phyloP scores from a whole-genome alignment of 2,329 filamentous ascomycete species.

The Aurifilum marmelostoma region DNA sequence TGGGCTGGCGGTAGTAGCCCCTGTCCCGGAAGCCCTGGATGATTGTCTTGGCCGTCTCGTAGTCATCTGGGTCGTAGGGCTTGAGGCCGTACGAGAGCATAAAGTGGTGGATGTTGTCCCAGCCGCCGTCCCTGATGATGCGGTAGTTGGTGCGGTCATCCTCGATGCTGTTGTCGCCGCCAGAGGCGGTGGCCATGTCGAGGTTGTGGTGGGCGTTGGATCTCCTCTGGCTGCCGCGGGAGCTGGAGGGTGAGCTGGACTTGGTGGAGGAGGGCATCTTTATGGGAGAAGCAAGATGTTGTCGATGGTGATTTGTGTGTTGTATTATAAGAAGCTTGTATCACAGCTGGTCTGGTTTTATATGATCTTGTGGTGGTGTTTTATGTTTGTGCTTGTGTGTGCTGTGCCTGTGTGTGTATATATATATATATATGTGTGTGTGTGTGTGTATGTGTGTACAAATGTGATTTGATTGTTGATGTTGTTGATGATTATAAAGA shows the following conservation, averaged over 20 bases:
- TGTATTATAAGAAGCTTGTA: neutral
- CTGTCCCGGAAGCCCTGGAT: constrained; percentile 29
- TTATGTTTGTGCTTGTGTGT: neutral
- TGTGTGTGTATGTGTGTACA: neutral
- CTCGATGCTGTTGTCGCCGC: constrained; percentile 16
- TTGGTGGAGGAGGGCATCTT: constrained; percentile 28
- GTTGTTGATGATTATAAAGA: neutral
- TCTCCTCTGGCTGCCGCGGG: constrained; percentile 24
- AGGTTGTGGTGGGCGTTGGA: constrained; percentile 29
- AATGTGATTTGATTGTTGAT: neutral
- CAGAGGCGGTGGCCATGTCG: constrained; percentile 20
- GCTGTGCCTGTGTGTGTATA: too few species aligned
- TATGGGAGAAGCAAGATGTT: neutral
- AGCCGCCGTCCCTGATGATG: constrained; percentile 28
- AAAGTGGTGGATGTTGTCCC: constrained; percentile 30
- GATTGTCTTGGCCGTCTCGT: constrained; percentile 29
- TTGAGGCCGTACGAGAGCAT: constrained; percentile 30
- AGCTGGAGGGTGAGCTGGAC: constrained; percentile 24
- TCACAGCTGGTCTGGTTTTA: neutral
- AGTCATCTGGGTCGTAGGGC: constrained; percentile 29
- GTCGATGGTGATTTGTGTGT: neutral
- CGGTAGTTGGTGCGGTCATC: constrained; percentile 30
- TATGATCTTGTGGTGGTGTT: neutral
- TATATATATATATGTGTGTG: too few species aligned
- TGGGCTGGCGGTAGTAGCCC: constrained; percentile 26